Base-by-base conservation (phyloP, 2,329 filamentous ascomycete genomes). In the Leptographium lundbergii region DNA sequence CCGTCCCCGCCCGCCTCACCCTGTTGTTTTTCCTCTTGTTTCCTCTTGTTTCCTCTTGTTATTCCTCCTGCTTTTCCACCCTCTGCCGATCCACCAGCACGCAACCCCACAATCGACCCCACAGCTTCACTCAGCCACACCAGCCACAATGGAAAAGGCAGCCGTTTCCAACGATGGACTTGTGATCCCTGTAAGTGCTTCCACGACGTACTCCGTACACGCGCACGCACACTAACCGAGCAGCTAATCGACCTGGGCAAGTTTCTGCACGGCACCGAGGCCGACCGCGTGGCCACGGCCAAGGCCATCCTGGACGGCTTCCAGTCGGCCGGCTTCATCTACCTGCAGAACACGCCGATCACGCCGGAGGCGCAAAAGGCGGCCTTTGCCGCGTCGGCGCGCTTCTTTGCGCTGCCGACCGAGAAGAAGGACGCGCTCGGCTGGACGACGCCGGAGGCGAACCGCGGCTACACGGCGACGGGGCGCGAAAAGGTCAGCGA, bases 311-410 rank as follows among this genome's bases (percentile, higher is more conserved):
- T 92, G 14, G 69, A 83, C 57, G 91, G 89, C 50, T 95, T 96
- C 75, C 87, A 91, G 66, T 86, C 81, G 1, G 88, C 91, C 2
- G 91, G 91, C 60, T 96, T 96, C 76, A 81, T 96, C 68, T 96
- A 96, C 72, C 81, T 95, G 47, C 85, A 85, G 66, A 88, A 92
- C 71, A 85, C 92, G 64, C 81, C 87, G 48, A 86, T 96, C 61
- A 72, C 84, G 0, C 67, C 80, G 4, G 73, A 79, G 10, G 77
- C 79, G 11, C 74, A 90, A 14, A 70, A 79, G 61, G 71, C 78
- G 60, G 79, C 86, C 61, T 95, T 94, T 69, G 69, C 75, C 62
- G 77, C 79, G 59, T 91, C 87, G 6, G 83, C 85, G 56, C 73
- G 76, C 62, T 91, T 92, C 76, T 94, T 94, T 71, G 71, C 73